These are phyloP conservation scores for Pezicula carpinea DNA, from an alignment of 2,329 filamentous ascomycete genomes.

Conservation along the genomic window DNA sequence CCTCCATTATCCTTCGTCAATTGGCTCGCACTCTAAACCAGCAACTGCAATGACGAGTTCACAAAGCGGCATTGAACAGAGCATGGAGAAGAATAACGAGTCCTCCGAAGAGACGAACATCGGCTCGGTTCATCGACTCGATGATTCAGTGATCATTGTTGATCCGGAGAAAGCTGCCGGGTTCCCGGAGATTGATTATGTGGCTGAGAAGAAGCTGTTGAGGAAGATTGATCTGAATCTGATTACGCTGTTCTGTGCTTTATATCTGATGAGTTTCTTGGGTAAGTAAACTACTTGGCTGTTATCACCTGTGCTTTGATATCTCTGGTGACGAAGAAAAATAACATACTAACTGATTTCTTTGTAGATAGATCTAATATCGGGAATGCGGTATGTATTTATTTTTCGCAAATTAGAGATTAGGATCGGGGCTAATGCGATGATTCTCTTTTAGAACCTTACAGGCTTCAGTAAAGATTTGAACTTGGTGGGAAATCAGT, in stretches of 20 bases:
- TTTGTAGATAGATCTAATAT: slow-evolving; percentile 1
- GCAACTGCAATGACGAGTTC: background rate
- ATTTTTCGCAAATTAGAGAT: background rate
- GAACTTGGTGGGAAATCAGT: background rate
- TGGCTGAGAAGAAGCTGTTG: slow-evolving; percentile 2
- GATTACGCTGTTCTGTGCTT: slow-evolving; percentile 2
- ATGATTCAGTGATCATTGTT: background rate
- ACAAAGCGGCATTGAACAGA: background rate
- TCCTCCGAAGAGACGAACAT: background rate
- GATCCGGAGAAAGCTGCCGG: background rate
- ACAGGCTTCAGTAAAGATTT: slow-evolving; percentile 3
- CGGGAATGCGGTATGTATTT: slow-evolving; percentile 1
- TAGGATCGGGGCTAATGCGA: background rate
- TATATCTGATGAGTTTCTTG: slow-evolving; percentile 4
- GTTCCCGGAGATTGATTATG: slow-evolving; percentile 1
- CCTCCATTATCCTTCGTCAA: background rate
- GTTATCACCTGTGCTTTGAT: background rate
- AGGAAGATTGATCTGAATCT: slow-evolving; percentile 6
- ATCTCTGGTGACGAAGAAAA: background rate
- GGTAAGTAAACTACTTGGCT: background rate
- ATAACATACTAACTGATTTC: background rate
- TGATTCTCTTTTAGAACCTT: background rate
- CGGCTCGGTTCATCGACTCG: background rate
- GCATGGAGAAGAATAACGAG: background rate
- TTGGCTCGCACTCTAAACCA: too few species aligned